Percentiles rank a stretch among this genome's conserved stretches.
Evolutionary conservation across 768 basidiomycete genomes (phyloP).

Genomic region (Lactifluus hygrophoroides): DNA sequence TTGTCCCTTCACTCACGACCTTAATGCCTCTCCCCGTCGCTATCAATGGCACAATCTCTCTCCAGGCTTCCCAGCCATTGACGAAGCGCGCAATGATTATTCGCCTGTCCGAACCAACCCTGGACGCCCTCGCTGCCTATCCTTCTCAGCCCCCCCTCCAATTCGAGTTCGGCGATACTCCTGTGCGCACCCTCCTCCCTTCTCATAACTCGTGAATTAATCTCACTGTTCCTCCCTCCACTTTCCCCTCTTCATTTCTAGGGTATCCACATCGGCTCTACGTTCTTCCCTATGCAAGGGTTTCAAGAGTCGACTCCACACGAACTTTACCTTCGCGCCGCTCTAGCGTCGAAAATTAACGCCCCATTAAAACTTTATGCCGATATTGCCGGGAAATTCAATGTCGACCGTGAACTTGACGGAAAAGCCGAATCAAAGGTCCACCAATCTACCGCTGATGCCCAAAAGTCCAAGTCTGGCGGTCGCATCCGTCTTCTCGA

Average conservation of each 20-base stretch:
- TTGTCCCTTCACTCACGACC: constrained; percentile 2
- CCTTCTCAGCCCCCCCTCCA: constrained; percentile 40
- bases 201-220: no score
- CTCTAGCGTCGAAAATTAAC: constrained; percentile 47
- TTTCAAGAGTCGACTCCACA: constrained; percentile 48
- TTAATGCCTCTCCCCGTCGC: constrained; percentile 57
- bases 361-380: constrained; percentile 67
- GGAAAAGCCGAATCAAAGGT: constrained; percentile 33
- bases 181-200: constrained; percentile 35
- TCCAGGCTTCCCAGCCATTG: constrained; percentile 48
- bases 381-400: constrained; percentile 64
- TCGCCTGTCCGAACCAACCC: constrained; percentile 62
- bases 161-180: constrained; percentile 52
- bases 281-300: constrained; percentile 52
- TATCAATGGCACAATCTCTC: constrained; percentile 40
- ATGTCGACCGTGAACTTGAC: constrained; percentile 54
- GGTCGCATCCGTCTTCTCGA: constrained; percentile 41
- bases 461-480: constrained; percentile 37
- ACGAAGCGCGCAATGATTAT: constrained; percentile 71
- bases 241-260: not conserved
- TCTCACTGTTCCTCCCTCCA: not conserved
- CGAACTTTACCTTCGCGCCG: constrained; percentile 64
- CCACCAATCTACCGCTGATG: constrained; percentile 29
- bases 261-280: constrained; percentile 53
- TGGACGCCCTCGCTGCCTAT: constrained; percentile 53